phyloP scores from a whole-genome alignment of 768 basidiomycete genomes.

The Psilocybe cubensis region DNA sequence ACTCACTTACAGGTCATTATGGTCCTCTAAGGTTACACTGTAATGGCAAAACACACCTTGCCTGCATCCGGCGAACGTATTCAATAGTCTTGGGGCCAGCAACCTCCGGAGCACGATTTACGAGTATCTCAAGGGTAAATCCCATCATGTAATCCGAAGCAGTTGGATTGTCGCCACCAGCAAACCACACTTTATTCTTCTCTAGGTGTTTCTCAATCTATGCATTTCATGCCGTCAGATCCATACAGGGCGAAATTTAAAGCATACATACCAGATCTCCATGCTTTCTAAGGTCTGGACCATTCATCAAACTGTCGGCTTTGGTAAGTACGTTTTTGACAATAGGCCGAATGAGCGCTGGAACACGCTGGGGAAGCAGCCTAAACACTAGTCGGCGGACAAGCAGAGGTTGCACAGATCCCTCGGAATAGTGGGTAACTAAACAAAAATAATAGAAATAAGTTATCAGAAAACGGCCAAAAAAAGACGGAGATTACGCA shows the following conservation, averaged over 20 bases:
- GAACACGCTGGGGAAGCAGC: constrained; percentile 29
- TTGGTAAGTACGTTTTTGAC: constrained; percentile 28
- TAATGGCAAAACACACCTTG: constrained; percentile 15
- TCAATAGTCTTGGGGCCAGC: constrained; percentile 22
- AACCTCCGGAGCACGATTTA: constrained; percentile 14
- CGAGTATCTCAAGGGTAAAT: constrained; percentile 25
- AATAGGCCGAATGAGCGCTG: constrained; percentile 39
- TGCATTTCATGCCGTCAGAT: not conserved
- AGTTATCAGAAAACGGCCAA: not conserved
- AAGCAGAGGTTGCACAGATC: constrained; percentile 42
- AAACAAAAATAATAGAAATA: not conserved
- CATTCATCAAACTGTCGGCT: constrained; percentile 24
- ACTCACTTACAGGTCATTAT: not conserved
- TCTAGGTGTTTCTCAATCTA: constrained; percentile 22
- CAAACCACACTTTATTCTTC: constrained; percentile 14
- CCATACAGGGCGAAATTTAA: not conserved
- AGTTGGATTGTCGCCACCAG: constrained; percentile 15
- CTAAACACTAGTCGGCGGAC: constrained; percentile 36
- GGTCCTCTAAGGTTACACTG: not conserved
- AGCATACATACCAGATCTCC: constrained; percentile 24
- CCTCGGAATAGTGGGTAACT: constrained; percentile 45
- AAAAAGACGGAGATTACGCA: constrained; percentile 8
- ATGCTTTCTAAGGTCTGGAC: constrained; percentile 30
- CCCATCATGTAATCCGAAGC: constrained; percentile 30
- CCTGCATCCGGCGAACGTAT: constrained; percentile 24